Evolutionary conservation across 441 rosid genomes (phyloP).

Genomic region (Gossypium laxum): DNA sequence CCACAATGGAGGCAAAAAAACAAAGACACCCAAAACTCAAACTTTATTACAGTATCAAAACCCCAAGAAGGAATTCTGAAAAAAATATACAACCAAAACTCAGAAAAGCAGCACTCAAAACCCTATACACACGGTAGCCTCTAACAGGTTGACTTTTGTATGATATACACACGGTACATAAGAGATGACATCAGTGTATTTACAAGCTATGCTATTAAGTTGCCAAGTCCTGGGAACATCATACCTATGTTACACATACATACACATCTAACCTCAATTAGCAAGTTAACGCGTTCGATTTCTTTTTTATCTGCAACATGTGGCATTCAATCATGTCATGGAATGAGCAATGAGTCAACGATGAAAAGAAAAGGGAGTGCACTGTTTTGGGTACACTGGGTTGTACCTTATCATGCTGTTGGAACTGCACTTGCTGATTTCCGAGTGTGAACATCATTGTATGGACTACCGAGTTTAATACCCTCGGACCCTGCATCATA

Average conservation of each 20-base stretch:
- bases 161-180: conserved; percentile 1
- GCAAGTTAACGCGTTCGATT: neutral
- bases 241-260: neutral
- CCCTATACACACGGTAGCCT: conserved; percentile 27
- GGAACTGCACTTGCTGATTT: conserved; percentile 18
- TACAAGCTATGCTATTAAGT: neutral
- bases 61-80: neutral
- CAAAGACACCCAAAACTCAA: neutral
- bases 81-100: conserved; percentile 2
- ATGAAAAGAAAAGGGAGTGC: neutral
- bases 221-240: neutral
- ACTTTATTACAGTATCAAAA: neutral
- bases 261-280: neutral
- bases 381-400: neutral
- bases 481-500: conserved; percentile 21
- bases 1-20: neutral
- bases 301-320: neutral
- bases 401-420: conserved; percentile 17
- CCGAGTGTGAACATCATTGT: neutral
- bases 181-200: neutral
- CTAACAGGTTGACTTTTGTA: conserved; percentile 8
- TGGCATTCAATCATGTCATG: neutral
- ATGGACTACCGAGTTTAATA: conserved; percentile 7
- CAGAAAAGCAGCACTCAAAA: conserved; percentile 11
- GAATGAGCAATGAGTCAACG: neutral